These are phyloP conservation scores for Aureococcus anophagefferens DNA, from an alignment of 108 stramenopile species.

Conservation along the genomic window DNA sequence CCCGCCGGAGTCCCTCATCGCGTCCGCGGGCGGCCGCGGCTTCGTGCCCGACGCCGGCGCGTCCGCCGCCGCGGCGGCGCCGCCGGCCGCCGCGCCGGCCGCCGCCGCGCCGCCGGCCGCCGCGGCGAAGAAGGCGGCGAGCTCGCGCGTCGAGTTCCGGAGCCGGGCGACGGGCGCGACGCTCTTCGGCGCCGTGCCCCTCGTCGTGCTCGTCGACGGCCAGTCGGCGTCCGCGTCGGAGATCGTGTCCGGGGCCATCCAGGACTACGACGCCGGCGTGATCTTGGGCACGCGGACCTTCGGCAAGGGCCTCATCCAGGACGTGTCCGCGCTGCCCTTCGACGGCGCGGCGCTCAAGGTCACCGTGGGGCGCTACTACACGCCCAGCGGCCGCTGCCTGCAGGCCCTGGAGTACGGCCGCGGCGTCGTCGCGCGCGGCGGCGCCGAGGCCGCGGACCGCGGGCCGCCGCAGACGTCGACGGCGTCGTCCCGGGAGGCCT, in stretches of 20 bases:
- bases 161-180: not conserved
- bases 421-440: constrained; percentile 10
- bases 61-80: not conserved
- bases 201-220: constrained; percentile 78
- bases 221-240: constrained; percentile 85
- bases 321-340: constrained; percentile 74
- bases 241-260: constrained; percentile 89
- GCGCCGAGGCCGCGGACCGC: constrained; percentile 26
- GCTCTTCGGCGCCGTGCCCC: not conserved
- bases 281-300: constrained; percentile 79
- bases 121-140: not conserved
- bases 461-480: constrained; percentile 52
- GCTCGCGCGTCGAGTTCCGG: not conserved
- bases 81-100: not conserved
- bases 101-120: too few relatives aligned
- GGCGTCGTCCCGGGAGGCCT: constrained; percentile 53
- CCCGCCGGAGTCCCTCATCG: constrained; percentile 80
- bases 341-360: constrained; percentile 71
- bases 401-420: constrained; percentile 73
- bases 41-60: constrained; percentile 22
- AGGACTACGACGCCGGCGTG: constrained; percentile 87
- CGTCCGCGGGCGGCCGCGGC: constrained; percentile 74
- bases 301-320: constrained; percentile 96
- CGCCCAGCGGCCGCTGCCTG: constrained; percentile 82
- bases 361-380: constrained; percentile 94